Conservation (phyloP, 2,329 filamentous ascomycete species). For the Talaromyces amestolkiae region DNA sequence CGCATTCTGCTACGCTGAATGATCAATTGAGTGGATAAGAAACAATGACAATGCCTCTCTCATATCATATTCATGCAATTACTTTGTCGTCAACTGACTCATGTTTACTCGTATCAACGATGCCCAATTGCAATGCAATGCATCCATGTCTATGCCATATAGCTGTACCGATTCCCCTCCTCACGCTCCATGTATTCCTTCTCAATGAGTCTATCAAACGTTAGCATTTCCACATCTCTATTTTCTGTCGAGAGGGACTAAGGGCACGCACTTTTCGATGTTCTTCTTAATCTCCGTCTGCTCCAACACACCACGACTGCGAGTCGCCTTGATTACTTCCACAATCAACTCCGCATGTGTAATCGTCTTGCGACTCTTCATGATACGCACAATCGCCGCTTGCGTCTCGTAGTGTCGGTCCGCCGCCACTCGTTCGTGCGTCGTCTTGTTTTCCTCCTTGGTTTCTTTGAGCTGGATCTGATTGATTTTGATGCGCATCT, state of each 20-base stretch:
- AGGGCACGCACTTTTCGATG: slow-evolving; percentile 74
- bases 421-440: slow-evolving; percentile 81
- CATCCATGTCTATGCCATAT: slow-evolving; percentile 52
- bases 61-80: not conserved
- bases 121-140: not conserved
- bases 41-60: not conserved
- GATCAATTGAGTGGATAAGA: no score
- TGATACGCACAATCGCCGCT: slow-evolving; percentile 91
- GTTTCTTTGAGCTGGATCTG: slow-evolving; percentile 98
- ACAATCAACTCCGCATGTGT: slow-evolving; percentile 81
- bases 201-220: slow-evolving; percentile 69
- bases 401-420: slow-evolving; percentile 96
- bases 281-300: slow-evolving; percentile 90
- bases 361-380: slow-evolving; percentile 91
- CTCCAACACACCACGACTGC: slow-evolving; percentile 80
- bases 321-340: slow-evolving; percentile 89
- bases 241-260: not conserved
- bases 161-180: slow-evolving; percentile 65
- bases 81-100: no score
- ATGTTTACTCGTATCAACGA: not conserved
- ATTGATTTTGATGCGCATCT: slow-evolving; percentile 95
- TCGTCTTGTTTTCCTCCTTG: slow-evolving; percentile 89
- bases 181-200: slow-evolving; percentile 89
- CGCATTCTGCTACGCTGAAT: no score
- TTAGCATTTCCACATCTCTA: slow-evolving; percentile 11